phyloP scores from a whole-genome alignment of 2,329 filamentous ascomycete species.

The Sarocladium strictum region DNA sequence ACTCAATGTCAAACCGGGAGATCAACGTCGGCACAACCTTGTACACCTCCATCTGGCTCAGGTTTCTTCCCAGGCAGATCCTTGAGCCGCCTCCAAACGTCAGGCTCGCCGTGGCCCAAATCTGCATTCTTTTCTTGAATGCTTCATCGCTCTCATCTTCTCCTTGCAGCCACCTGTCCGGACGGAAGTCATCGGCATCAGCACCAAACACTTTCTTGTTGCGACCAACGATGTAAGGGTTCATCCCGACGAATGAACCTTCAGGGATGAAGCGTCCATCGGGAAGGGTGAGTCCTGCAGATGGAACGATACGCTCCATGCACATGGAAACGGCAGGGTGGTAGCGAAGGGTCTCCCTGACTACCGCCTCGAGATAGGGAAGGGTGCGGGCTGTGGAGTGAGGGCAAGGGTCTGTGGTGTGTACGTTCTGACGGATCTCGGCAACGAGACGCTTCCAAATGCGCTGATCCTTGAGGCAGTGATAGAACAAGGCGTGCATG shows the following conservation, averaged over 20 bases:
- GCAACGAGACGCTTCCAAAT: constrained; percentile 15
- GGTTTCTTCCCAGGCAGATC: constrained; percentile 26
- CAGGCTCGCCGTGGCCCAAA: constrained; percentile 29
- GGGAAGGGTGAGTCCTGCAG: constrained; percentile 26
- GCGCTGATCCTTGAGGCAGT: constrained; percentile 14
- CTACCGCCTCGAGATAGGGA: constrained; percentile 34
- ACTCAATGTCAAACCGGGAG: constrained; percentile 31
- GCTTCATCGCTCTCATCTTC: constrained; percentile 16
- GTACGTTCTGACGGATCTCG: constrained; percentile 1
- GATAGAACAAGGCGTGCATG: constrained; percentile 18
- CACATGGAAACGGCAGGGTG: constrained; percentile 38
- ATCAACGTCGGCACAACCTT: constrained; percentile 38
- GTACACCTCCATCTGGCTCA: constrained; percentile 27
- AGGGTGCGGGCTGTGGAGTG: constrained; percentile 5
- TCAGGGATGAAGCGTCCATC: constrained; percentile 23
- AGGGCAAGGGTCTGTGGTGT: constrained; percentile 3
- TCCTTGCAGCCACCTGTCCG: constrained; percentile 38
- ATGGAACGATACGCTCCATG: constrained; percentile 40
- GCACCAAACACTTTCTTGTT: constrained; percentile 34
- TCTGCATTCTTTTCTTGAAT: constrained; percentile 25
- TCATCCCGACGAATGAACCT: constrained; percentile 26
- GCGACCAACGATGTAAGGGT: constrained; percentile 26
- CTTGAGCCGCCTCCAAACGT: constrained; percentile 27
- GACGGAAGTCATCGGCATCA: constrained; percentile 36
- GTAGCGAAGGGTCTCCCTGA: constrained; percentile 42